Base-by-base conservation (phyloP, 2,329 filamentous ascomycete genomes). In the Colletotrichum theobromicola region DNA sequence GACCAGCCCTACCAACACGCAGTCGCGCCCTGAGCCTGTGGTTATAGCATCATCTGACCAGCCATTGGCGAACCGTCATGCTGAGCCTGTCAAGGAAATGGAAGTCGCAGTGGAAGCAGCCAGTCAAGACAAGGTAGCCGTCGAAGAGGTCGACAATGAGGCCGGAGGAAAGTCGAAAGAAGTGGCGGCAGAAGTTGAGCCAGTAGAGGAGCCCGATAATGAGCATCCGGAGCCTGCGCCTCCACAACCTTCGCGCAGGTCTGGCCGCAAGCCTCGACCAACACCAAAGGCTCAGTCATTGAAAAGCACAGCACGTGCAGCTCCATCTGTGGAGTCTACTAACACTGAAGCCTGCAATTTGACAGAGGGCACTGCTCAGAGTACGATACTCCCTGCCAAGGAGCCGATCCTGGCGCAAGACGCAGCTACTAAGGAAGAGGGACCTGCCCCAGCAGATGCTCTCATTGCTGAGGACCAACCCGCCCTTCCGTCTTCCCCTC, bases 1-100 rank as follows among this genome's bases (percentile, higher is more conserved):
- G 61, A 82, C 82, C 3, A 83, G 82, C 34, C 82, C 80, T 9
- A 63, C 73, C 9, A 76, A 75, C 13, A 75, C 76, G 7, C 77
- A 77, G n/a, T 53, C 58, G 5, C 70, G 63, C 28, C 64, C 67
- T 15, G 28, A 28, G 7, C 21, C 32, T 58, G 34, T 13, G 9
- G n/a, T 28, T 4, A 55, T 42, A 30, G 32, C 62, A 5, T 57
- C 62, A 4, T 71, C 61, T 5, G 46, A 60, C 21, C 67, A 60
- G 26, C 55, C 66, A 7, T n/a, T 58, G 9, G 28, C 21, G 7
- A 12, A n/a, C 2, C 26, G 21, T 9, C 42, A 32, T 7, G 8
- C 12, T 3, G 30, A 7, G 37, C 21, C 30, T 26, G 15, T n/a
- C 7, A 24, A 53, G 15, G 18, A 46, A 13, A 21, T 9, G 5